Base-by-base conservation (phyloP, 805 yeast species). In the Yarrowia sp. region DNA sequence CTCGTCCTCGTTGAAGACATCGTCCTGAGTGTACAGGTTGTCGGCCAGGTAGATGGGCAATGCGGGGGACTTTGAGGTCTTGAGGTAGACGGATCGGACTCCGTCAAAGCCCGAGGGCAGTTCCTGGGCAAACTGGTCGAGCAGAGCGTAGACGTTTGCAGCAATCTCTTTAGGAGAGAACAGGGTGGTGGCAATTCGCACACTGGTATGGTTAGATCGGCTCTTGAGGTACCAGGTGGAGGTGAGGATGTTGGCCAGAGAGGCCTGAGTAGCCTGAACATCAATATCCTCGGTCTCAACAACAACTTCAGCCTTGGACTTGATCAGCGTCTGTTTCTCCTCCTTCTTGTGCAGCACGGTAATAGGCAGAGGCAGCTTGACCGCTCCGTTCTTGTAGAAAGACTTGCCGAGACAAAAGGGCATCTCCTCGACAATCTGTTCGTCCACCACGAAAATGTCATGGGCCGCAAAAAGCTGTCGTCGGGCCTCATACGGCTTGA, bases 401-500 rank as follows among this genome's bases (percentile, higher is more conserved):
- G 84, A 80, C 77, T 90, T 89, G 65, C 98, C 97, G 68, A 95
- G 79, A 41, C 89, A 77, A 70, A 86, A 85, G 55, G 99, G 99
- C 76, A 95, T 81, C 66, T 89, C 80, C 33, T 92, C 85, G 64
- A 91, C 80, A 51, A 93, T 79, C 41, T 87, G 86, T 68, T 92
- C 97, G 77, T 95, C 99, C 63, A 90, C 87, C 47, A 95, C 74
- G 75, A 95, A 90, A 67, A 91, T 69, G 71, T 92, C 96, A 73
- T 84, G 89, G 66, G 84, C 86, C 14, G 80, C 74, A 47, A 82
- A 76, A 67, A 95, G 84, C 68, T 86, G 87, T 74, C 98, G 86
- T 75, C 92, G 86, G 66, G 92, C 87, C 76, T 95, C 98, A 71
- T 79, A 95, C n/a, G 90, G 84, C 78, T 91, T 91, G 81, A 86